A percentile compares a stretch with the other conserved stretches of the same genome.
phyloP scores from a whole-genome alignment of 495 filamentous ascomycete genomes.

The Staphylotrichum longicolle region DNA sequence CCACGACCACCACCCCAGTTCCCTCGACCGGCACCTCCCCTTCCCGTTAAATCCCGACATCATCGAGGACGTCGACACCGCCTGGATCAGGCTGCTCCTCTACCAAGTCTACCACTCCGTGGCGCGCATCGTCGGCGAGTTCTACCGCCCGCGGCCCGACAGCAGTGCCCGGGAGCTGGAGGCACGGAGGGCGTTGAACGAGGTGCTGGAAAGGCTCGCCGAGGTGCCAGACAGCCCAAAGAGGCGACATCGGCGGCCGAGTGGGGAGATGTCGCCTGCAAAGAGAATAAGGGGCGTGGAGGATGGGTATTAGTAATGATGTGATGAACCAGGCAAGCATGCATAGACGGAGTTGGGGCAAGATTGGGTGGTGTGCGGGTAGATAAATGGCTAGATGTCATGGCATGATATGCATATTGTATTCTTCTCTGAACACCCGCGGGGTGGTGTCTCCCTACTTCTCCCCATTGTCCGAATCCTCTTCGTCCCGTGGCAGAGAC shows the following conservation, averaged over 20 bases:
- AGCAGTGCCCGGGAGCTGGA: constrained; percentile 47
- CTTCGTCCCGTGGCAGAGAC: constrained; percentile 74
- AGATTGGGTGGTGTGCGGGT: neutral
- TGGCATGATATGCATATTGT: neutral
- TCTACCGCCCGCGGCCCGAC: constrained; percentile 46
- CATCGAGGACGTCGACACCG: constrained; percentile 40
- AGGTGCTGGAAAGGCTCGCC: constrained; percentile 34
- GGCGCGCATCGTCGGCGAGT: constrained; percentile 44
- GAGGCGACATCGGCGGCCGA: constrained; percentile 33
- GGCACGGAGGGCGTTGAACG: constrained; percentile 45
- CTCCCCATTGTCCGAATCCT: constrained; percentile 36
- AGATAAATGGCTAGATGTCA: constrained; percentile 2
- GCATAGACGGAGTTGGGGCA: neutral
- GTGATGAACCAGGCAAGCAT: neutral
- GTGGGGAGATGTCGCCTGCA: constrained; percentile 36
- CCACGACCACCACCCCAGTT: neutral
- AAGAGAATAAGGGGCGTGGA: constrained; percentile 30
- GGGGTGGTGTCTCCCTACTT: too few relatives aligned
- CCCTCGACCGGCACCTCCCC: neutral
- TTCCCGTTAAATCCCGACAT: constrained; percentile 23
- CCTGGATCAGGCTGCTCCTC: constrained; percentile 40
- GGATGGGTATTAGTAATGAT: neutral
- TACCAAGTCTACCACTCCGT: constrained; percentile 52
- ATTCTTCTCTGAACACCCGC: too few relatives aligned
- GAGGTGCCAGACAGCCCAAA: constrained; percentile 34